A percentile compares a stretch with the other conserved stretches of the same genome.
Evolutionary conservation across 371 early-diverging fungal genomes (phyloP).

Genomic region (Mucor plumbeus): DNA sequence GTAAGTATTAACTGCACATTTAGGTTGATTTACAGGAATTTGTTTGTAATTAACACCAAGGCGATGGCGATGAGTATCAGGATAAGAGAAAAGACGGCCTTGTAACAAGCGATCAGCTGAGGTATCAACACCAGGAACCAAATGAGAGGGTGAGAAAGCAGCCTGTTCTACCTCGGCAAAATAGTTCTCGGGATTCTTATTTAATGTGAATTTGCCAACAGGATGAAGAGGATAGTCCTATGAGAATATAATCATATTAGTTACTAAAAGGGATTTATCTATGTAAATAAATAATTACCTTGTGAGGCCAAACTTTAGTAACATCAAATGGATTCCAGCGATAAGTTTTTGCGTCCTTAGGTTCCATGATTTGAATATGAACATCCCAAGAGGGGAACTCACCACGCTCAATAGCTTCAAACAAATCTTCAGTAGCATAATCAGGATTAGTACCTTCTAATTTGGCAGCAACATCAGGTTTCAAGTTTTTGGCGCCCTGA

Average conservation of each 20-base stretch:
- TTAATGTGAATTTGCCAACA: slow-evolving; percentile 72
- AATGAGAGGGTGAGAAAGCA: slow-evolving; percentile 73
- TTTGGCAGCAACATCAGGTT: slow-evolving; percentile 62
- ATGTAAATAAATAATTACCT: slow-evolving; percentile 27
- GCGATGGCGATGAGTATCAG: slow-evolving; percentile 81
- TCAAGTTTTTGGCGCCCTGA: slow-evolving; percentile 77
- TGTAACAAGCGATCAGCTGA: slow-evolving; percentile 77
- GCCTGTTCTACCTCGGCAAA: slow-evolving; percentile 82
- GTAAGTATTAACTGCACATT: slow-evolving; percentile 51
- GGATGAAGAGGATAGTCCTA: slow-evolving; percentile 70
- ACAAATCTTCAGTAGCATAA: slow-evolving; percentile 75
- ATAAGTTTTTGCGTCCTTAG: slow-evolving; percentile 71
- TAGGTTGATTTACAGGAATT: slow-evolving; percentile 75
- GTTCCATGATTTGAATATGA: slow-evolving; percentile 75
- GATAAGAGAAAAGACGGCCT: slow-evolving; percentile 79
- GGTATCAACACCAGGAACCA: slow-evolving; percentile 77
- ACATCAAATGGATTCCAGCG: slow-evolving; percentile 81
- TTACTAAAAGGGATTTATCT: neutral
- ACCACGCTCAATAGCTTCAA: slow-evolving; percentile 70
- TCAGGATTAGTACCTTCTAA: slow-evolving; percentile 73
- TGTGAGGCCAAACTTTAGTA: slow-evolving; percentile 83
- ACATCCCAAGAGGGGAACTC: slow-evolving; percentile 78
- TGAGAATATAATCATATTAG: slow-evolving; percentile 39
- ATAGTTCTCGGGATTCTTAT: slow-evolving; percentile 79
- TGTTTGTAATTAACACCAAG: slow-evolving; percentile 78